Evolutionary conservation across 202 grass and related monocot genomes (phyloP).

Genomic region (Cymbopogon flexuosus): DNA sequence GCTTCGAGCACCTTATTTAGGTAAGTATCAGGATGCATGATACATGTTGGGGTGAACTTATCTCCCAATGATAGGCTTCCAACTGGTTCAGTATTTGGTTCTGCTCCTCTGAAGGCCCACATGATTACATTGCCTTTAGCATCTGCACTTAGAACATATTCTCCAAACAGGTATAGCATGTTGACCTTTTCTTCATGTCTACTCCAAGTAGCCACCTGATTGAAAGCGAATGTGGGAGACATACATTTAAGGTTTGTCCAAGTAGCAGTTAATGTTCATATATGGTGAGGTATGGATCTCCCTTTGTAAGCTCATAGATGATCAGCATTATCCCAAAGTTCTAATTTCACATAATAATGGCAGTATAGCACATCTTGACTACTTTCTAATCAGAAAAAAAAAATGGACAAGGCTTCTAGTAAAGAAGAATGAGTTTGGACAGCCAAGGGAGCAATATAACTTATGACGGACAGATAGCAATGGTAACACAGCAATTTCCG

Average conservation of each 20-base stretch:
- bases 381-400: slow-evolving; percentile 3
- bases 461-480: not conserved
- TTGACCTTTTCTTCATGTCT: slow-evolving; percentile 84
- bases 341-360: not conserved
- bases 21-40: slow-evolving; percentile 97
- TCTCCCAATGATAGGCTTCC: slow-evolving; percentile 65
- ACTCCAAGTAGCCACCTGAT: slow-evolving; percentile 77
- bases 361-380: not conserved
- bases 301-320: slow-evolving; percentile 6
- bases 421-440: not conserved
- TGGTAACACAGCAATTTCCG: not conserved
- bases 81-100: slow-evolving; percentile 66
- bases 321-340: not conserved
- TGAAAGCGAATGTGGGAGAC: slow-evolving; percentile 19
- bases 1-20: slow-evolving; percentile 79
- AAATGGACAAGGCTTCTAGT: not conserved
- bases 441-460: not conserved
- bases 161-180: slow-evolving; percentile 68
- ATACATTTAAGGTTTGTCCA: slow-evolving; percentile 15
- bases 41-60: slow-evolving; percentile 71
- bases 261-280: not conserved
- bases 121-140: slow-evolving; percentile 70
- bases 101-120: slow-evolving; percentile 77
- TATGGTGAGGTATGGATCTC: not conserved
- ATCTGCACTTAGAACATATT: slow-evolving; percentile 80